Evolutionary conservation across 768 basidiomycete species (phyloP).

Genomic region (Leccinum ochraceum): DNA sequence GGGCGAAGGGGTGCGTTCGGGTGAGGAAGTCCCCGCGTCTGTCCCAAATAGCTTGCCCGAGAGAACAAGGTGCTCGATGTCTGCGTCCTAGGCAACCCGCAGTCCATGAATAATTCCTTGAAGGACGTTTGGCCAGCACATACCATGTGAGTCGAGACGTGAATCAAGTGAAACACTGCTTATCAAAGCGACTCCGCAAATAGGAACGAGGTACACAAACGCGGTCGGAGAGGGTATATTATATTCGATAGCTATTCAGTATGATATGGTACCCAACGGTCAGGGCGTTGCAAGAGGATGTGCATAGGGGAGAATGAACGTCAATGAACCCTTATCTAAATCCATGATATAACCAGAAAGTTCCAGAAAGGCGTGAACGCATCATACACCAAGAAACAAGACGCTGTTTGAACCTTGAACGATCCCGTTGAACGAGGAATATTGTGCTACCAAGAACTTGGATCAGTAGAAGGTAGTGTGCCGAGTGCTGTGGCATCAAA

Average conservation of each 20-base stretch:
- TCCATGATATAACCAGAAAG: background rate
- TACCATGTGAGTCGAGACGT: constrained; percentile 18
- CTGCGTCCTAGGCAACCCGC: constrained; percentile 33
- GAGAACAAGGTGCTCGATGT: constrained; percentile 72
- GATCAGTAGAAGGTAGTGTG: background rate
- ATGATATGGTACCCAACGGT: background rate
- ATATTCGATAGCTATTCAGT: background rate
- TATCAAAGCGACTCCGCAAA: constrained; percentile 19
- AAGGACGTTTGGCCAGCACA: background rate
- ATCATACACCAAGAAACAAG: constrained; percentile 11
- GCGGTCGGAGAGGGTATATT: background rate
- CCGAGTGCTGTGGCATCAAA: constrained; percentile 7
- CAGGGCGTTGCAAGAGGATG: background rate
- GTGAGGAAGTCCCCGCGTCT: constrained; percentile 56
- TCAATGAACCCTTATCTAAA: background rate
- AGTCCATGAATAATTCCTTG: constrained; percentile 1
- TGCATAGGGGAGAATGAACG: background rate
- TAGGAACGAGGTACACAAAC: background rate
- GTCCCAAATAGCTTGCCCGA: constrained; percentile 76
- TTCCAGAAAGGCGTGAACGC: background rate
- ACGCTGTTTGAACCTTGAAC: background rate
- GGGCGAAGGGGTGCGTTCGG: constrained; percentile 62
- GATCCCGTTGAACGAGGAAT: background rate
- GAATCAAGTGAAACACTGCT: background rate
- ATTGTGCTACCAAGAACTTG: background rate